These are phyloP conservation scores for Aphanomyces cochlioides DNA, from an alignment of 352 stramenopile genomes.

Conservation along the genomic window DNA sequence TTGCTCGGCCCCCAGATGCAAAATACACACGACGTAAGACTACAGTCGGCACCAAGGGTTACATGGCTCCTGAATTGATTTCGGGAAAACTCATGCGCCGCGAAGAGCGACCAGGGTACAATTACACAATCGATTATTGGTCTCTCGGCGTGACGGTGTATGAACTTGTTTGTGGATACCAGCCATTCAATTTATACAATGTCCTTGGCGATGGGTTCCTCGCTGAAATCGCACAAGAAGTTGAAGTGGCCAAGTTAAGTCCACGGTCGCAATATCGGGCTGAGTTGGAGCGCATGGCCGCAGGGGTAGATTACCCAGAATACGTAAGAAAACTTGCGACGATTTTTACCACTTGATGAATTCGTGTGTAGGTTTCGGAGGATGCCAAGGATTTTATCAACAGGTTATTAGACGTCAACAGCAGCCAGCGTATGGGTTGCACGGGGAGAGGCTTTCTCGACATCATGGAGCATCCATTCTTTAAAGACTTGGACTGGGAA, in stretches of 20 bases:
- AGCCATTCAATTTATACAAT: constrained; percentile 74
- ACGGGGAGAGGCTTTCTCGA: constrained; percentile 69
- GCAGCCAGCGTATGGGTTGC: constrained; percentile 67
- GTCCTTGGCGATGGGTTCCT: constrained; percentile 56
- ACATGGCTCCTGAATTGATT: constrained; percentile 91
- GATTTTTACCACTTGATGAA: not conserved
- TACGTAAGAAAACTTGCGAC: constrained; percentile 17
- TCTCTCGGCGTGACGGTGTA: constrained; percentile 84
- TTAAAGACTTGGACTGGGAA: constrained; percentile 81
- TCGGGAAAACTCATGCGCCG: constrained; percentile 78
- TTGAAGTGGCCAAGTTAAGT: constrained; percentile 66
- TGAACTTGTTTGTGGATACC: constrained; percentile 84
- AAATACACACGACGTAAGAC: constrained; percentile 71
- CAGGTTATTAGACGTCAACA: constrained; percentile 73
- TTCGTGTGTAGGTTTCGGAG: constrained; percentile 37
- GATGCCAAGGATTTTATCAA: constrained; percentile 72
- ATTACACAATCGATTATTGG: constrained; percentile 73
- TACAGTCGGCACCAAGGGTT: constrained; percentile 82
- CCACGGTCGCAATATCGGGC: constrained; percentile 73
- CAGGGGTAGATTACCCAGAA: constrained; percentile 35
- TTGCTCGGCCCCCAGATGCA: constrained; percentile 41
- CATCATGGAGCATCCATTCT: constrained; percentile 88
- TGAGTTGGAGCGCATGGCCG: constrained; percentile 75
- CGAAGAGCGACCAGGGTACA: constrained; percentile 74
- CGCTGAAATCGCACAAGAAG: constrained; percentile 69